Base-by-base conservation (phyloP, 441 rosid species). In the Jatropha podagrica region DNA sequence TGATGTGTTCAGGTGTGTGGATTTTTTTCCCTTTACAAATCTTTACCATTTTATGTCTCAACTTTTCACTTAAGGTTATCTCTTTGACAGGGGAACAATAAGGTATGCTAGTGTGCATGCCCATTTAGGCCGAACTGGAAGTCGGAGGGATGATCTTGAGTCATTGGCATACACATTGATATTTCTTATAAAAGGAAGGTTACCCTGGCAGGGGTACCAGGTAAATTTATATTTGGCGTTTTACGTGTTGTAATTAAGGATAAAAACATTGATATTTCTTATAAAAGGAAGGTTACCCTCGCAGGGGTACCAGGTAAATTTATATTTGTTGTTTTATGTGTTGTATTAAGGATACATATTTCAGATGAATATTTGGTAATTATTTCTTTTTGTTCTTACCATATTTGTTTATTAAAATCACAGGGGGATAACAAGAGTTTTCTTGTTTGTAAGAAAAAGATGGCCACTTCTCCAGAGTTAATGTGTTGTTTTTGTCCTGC, bases 161-260 rank as follows among this genome's bases (percentile, higher is more conserved):
- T 93, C 98, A 55, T 81, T 93, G 85, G 97, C 98, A 11, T 93
- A 93, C 79, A 91, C 97, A 20, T 83, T 91, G 79, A 88, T 93
- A 80, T 93, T 93, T 86, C 91, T 93, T 49, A 81, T 93, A 71
- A 89, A 83, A 78, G 98, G 98, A 80, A 86, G 93, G 78, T 83
- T 93, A 73, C 98, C 98, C 8, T 93, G 97, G 97, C 98, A 93
- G 83, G 98, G 98, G 15, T 93, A 88, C 77, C 95, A 93, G 85
- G 98, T 88, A 52, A 74, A 72, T 61, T 79, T 69, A 9, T 58
- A 56, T 66, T 81, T 44, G 5, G 49, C 18, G 32, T 44, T 58
- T 52, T 5, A 7, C 73, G n/a, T 56, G 59, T 32, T 65, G 48
- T 41, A 13, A 49, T 54, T 54, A 67, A 63, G 32, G 32, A 32